Conservation (phyloP, 2,329 filamentous ascomycete genomes). For the Neonectria punicea region DNA sequence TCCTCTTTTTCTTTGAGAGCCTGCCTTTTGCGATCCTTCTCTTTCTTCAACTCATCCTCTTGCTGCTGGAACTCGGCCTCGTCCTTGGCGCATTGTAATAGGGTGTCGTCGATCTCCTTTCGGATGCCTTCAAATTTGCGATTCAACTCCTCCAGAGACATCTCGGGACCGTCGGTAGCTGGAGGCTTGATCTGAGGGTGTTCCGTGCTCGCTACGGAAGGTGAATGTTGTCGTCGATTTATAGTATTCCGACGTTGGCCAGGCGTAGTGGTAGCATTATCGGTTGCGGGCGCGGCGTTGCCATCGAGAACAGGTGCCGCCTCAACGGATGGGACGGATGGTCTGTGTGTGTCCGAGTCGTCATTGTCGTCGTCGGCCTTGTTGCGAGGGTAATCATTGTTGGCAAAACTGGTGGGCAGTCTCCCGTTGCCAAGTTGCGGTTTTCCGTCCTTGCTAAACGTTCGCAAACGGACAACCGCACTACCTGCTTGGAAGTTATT, state of each 20-base stretch:
- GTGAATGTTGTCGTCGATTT: conserved; percentile 80
- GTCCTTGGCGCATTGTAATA: conserved; percentile 76
- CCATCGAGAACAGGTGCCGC: conserved; percentile 70
- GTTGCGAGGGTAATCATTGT: conserved; percentile 59
- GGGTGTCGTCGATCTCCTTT: conserved; percentile 83
- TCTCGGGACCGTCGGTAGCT: conserved; percentile 65
- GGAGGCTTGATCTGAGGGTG: conserved; percentile 58
- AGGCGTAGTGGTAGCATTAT: conserved; percentile 61
- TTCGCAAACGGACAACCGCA: conserved; percentile 83
- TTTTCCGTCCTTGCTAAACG: conserved; percentile 72
- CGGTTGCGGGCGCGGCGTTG: conserved; percentile 70
- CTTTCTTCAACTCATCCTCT: conserved; percentile 75
- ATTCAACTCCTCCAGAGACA: conserved; percentile 81
- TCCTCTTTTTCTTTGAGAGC: conserved; percentile 91
- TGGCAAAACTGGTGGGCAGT: conserved; percentile 65
- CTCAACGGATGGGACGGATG: conserved; percentile 68
- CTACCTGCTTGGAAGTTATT: conserved; percentile 95
- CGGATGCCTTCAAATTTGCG: conserved; percentile 82
- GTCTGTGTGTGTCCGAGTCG: conserved; percentile 57
- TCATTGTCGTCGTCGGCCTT: conserved; percentile 57
- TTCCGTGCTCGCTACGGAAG: conserved; percentile 70
- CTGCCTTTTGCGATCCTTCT: conserved; percentile 82
- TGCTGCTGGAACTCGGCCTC: conserved; percentile 75
- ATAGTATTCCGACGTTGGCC: conserved; percentile 63
- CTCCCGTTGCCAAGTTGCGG: conserved; percentile 68